Conservation (phyloP, 2,329 filamentous ascomycete species). For the Colletotrichum tropicale region DNA sequence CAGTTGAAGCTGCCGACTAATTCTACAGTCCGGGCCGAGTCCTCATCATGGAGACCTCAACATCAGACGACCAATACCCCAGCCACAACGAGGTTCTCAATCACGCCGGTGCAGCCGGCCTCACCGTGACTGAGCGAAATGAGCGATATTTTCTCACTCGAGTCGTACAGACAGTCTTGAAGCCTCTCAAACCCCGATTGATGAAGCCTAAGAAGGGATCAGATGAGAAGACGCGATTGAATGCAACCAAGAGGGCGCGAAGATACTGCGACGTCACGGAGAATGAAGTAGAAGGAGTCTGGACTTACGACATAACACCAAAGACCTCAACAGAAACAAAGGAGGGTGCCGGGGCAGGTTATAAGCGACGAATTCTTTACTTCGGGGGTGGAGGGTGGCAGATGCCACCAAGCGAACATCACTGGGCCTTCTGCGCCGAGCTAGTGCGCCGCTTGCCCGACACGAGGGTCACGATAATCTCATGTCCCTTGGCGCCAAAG, state of each 20-base stretch:
- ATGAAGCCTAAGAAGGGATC: background rate
- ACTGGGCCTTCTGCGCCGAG: slow-evolving; percentile 56
- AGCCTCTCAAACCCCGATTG: background rate
- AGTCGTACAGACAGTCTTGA: background rate
- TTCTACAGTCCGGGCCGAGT: rapidly evolving
- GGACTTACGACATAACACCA: slow-evolving; percentile 26
- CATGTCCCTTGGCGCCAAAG: slow-evolving; percentile 58
- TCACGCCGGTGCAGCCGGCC: rapidly evolving
- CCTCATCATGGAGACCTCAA: background rate
- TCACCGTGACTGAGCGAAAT: background rate
- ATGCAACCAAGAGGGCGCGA: background rate
- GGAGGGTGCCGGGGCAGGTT: slow-evolving; percentile 18
- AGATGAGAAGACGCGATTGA: background rate
- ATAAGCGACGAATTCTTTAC: slow-evolving; percentile 47
- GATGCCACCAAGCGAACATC: slow-evolving; percentile 49
- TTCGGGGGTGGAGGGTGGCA: slow-evolving; percentile 63
- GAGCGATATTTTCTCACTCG: background rate
- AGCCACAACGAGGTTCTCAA: rapidly evolving
- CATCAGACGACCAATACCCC: background rate
- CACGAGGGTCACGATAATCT: slow-evolving; percentile 50
- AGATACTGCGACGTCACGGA: background rate
- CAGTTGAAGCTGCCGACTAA: rapidly evolving
- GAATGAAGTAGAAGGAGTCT: slow-evolving; percentile 23
- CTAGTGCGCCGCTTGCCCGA: slow-evolving; percentile 44
- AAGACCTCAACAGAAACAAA: background rate